Evolutionary conservation across 805 yeast species (phyloP), one percentile per base, ranked within the genome.

Genomic region (Pichia nanzhaoensis): DNA sequence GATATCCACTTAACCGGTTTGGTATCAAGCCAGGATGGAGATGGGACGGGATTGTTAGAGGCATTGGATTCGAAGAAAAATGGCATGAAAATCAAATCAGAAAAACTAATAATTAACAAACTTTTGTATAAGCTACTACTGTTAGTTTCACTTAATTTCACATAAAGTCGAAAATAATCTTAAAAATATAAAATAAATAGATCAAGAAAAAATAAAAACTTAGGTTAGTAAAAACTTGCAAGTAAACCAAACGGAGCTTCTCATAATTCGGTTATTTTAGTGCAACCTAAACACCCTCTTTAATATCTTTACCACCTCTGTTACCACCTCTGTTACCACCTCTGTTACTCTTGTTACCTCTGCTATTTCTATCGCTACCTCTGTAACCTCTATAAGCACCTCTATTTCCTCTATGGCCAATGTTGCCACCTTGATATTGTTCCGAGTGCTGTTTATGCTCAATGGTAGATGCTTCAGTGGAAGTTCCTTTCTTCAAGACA

Each of bases 11-110:
- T 18, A 90, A 90, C 58, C 66, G 98, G 46, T 90, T 86, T 61
- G 74, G 74, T 2, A 80, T 90, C 13, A 64, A 66, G 4, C 95
- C 96, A 0, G 96, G 97, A 0, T 68, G 70, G 52, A 69, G 86
- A 46, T 90, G 98, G 98, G 95, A 86, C 61, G 97, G 97, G 0
- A 80, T 90, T 2, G 90, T 87, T 63, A 67, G 98, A 48, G 80
- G 95, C 0, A 90, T 83, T 58, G 96, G 96, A 3, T 90, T 84
- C 63, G 98, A 90, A 58, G 68, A 65, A 40, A 67, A 73, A 44
- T 74, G 84, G 70, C 70, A 84, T 51, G 69, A 61, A 37, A 69
- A 22, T 5, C 41, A 39, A 16, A 4, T 39, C 16, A 30, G 5
- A 39, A 39, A 31, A 39, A 28, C 8, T 27, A 13, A 30, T 12